Evolutionary conservation across 2,329 filamentous ascomycete species (phyloP).

Genomic region (Madurella fahalii): DNA sequence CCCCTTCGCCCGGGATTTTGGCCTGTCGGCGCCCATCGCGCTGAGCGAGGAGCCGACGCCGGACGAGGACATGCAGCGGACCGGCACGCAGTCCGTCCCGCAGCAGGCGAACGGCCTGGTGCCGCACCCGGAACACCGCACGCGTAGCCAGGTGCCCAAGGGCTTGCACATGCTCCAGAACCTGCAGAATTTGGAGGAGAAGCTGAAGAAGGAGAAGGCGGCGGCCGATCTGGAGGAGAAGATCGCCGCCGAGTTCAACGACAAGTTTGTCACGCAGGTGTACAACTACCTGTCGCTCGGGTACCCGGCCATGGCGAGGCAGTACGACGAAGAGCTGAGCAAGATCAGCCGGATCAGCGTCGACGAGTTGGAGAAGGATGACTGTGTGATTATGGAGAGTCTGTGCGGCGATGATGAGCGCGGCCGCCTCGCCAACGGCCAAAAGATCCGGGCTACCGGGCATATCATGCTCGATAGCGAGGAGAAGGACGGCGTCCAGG

Average conservation of each 20-base stretch:
- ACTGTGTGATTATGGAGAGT: conserved; percentile 50
- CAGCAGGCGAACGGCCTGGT: background rate
- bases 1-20: conserved; percentile 41
- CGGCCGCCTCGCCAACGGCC: conserved; percentile 1
- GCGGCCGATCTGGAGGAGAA: conserved; percentile 49
- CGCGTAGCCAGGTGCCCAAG: conserved; percentile 33
- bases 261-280: conserved; percentile 87
- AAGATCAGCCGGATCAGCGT: conserved; percentile 71
- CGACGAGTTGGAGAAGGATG: conserved; percentile 66
- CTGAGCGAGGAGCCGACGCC: conserved; percentile 40
- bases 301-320: conserved; percentile 78
- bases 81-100: conserved; percentile 9
- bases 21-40: conserved; percentile 27
- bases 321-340: conserved; percentile 79
- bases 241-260: conserved; percentile 66
- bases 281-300: conserved; percentile 95
- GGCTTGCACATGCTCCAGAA: conserved; percentile 48
- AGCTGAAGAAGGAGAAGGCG: conserved; percentile 46
- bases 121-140: conserved; percentile 26
- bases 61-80: conserved; percentile 4
- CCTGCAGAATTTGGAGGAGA: conserved; percentile 50
- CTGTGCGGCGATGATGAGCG: conserved; percentile 19
- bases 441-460: conserved; percentile 56
- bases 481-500: conserved; percentile 31
- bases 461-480: conserved; percentile 67